Base-by-base conservation (phyloP, 2,329 filamentous ascomycete species). In the Penicillium sclerotiorum region DNA sequence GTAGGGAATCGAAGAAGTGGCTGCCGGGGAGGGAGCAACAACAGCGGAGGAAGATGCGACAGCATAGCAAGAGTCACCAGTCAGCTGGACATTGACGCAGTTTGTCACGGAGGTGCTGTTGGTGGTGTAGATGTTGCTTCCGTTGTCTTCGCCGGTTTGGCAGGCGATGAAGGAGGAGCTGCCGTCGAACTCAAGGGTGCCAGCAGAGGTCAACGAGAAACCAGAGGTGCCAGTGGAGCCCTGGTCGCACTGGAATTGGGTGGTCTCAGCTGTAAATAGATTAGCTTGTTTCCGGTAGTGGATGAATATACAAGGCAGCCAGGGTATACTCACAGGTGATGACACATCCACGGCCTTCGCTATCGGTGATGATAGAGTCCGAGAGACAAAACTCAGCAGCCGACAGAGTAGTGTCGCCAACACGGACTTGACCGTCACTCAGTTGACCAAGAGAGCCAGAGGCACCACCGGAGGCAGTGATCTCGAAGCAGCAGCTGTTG, bases 171-270 rank as follows among this genome's bases (percentile, higher is more conserved):
- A 88, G 22, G 70, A 69, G 2, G 73, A 66, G 58, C 72, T 76
- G 36, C 77, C 78, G 25, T 81, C 70, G 67, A 78, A 81, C 2
- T 73, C 72, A 17, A 88, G 61, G 6, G 66, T 60, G 28, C 83
- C 83, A 51, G 80, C 69, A 21, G 77, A 78, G 38, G 68, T 73
- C 49, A 87, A 74, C 8, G 73, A 71, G 69, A 87, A 88, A 22
- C 83, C 84, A 25, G 74, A 62, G 21, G 73, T 77, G 8, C 80
- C 77, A 9, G 61, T 55, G 11, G 78, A 79, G 38, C 80, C 79
- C 18, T 62, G 56, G 56, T 88, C 84, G 58, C 85, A 87, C 62
- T 86, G 83, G 51, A 83, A 80, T 41, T 85, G 80, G 23, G 75
- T 77, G 1, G 82, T 83, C 0, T 80, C 77, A 28, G 77, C 78